Evolutionary conservation across 108 stramenopile genomes (phyloP).

Genomic region (Nannochloropsis salina): DNA sequence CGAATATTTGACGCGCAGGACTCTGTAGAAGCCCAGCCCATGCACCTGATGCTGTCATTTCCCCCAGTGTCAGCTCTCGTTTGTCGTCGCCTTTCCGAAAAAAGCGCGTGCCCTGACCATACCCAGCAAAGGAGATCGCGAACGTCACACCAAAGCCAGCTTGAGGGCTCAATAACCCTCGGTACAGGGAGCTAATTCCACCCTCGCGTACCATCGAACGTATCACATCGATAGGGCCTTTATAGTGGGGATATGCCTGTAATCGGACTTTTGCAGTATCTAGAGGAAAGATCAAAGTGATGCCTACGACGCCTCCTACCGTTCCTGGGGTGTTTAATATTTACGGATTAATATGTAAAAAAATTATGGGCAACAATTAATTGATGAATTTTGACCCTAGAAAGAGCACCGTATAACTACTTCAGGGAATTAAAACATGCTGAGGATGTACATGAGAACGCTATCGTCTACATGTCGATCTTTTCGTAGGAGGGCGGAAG

Average conservation of each 20-base stretch:
- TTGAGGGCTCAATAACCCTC: conserved; percentile 50
- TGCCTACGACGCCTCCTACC: conserved; percentile 49
- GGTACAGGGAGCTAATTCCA: conserved; percentile 47
- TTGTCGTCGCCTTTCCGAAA: background rate
- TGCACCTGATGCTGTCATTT: conserved; percentile 47
- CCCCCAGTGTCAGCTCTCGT: conserved; percentile 30
- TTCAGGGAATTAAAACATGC: no score
- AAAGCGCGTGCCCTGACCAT: conserved; percentile 40
- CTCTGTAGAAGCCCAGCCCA: conserved; percentile 52
- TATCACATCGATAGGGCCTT: conserved; percentile 29
- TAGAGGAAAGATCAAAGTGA: conserved; percentile 47
- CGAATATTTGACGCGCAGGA: conserved; percentile 52
- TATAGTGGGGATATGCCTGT: conserved; percentile 29
- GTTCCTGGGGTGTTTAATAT: conserved; percentile 23
- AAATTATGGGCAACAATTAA: no score
- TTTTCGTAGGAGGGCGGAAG: no score
- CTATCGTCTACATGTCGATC: no score
- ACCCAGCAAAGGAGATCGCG: conserved; percentile 50
- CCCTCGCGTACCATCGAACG: conserved; percentile 28
- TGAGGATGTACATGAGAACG: no score
- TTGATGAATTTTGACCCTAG: no score
- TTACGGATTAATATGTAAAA: no score
- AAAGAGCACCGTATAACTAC: no score
- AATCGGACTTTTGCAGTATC: conserved; percentile 49
- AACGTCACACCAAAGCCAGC: conserved; percentile 50